These are phyloP conservation scores for Termitomyces sp. DNA, from an alignment of 768 basidiomycete genomes.

Conservation along the genomic window DNA sequence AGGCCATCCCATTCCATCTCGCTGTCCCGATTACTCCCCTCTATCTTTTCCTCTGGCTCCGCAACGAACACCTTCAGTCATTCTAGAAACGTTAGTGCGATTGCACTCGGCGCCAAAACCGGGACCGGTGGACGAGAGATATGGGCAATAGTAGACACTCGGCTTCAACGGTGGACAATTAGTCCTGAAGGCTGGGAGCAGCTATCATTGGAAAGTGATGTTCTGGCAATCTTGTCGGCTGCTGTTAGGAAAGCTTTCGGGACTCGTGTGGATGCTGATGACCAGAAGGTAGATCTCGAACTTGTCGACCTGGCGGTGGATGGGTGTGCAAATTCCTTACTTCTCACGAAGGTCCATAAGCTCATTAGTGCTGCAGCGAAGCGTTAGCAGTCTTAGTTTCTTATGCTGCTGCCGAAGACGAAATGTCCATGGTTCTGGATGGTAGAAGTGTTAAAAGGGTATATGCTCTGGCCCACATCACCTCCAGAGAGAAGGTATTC, in stretches of 20 bases:
- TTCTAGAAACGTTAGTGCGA: conserved; percentile 61
- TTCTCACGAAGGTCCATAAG: not conserved
- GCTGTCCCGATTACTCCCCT: conserved; percentile 40
- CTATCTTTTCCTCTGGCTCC: conserved; percentile 41
- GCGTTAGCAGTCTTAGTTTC: conserved; percentile 65
- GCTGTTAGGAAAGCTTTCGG: conserved; percentile 45
- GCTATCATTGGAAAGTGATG: conserved; percentile 51
- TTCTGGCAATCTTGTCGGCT: conserved; percentile 44
- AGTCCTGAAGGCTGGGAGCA: conserved; percentile 71
- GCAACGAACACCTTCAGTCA: conserved; percentile 38
- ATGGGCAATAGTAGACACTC: conserved; percentile 67
- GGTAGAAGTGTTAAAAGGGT: conserved; percentile 51
- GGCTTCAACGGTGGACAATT: conserved; percentile 71
- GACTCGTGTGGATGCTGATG: conserved; percentile 32
- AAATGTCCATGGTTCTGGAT: conserved; percentile 33
- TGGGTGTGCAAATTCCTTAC: conserved; percentile 31
- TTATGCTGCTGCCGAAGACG: conserved; percentile 56
- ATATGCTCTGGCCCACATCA: conserved; percentile 59
- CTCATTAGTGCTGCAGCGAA: conserved; percentile 30
- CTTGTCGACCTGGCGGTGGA: conserved; percentile 67
- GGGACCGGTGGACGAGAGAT: conserved; percentile 48
- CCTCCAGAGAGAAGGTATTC: conserved; percentile 39
- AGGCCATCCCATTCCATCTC: conserved; percentile 45
- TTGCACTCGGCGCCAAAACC: conserved; percentile 47
- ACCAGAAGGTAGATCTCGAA: conserved; percentile 64